Evolutionary conservation across 164 flowering plant genomes (phyloP), one percentile per base, ranked within the genome.

Genomic region (Dillenia suffruticosa): DNA sequence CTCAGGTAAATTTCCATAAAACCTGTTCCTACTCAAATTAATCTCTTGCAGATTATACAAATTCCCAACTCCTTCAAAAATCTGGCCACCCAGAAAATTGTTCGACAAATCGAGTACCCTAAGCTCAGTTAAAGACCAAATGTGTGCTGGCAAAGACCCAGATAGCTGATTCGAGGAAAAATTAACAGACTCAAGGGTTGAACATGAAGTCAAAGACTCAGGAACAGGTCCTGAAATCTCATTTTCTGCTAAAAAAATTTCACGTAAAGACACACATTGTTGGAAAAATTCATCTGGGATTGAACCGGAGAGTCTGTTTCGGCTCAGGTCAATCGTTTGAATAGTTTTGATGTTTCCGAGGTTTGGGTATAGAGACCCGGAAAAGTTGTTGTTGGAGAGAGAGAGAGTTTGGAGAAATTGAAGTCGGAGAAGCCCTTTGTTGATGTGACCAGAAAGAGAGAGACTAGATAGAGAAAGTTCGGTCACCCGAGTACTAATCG

Each of bases 141-240:
- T 72, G 26, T 77, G 84, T 9, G 64, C 15, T 5, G 89, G 90
- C 51, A 94, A 68, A 6, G 76, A 40, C 54, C 97, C 96, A 0
- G 99, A 83, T 14, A 92, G 75, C 63, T 50, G 81, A 71, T 95
- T 95, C 0, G 82, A 76, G 0, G 97, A 88, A 19, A 95, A 67
- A 61, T 95, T 72, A 12, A 90, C 61, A n/a, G 74, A 64, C 12
- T 80, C 76, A 40, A 95, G 81, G 10, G 83, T 64, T 10, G 90
- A 65, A 54, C 97, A 92, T 2, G 86, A 79, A 56, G 80, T 65
- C 68, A 92, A 68, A 76, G 84, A 81, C 43, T 63, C 66, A 0
- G 99, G 99, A 47, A 92, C 72, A 69, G 51, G 50, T 5, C 97
- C 96, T 0, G 86, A 67, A 53, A 94, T 74, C 50, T 69, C 64